Evolutionary conservation across 352 stramenopile species (phyloP).

Genomic region (Blastocystis sp.): DNA sequence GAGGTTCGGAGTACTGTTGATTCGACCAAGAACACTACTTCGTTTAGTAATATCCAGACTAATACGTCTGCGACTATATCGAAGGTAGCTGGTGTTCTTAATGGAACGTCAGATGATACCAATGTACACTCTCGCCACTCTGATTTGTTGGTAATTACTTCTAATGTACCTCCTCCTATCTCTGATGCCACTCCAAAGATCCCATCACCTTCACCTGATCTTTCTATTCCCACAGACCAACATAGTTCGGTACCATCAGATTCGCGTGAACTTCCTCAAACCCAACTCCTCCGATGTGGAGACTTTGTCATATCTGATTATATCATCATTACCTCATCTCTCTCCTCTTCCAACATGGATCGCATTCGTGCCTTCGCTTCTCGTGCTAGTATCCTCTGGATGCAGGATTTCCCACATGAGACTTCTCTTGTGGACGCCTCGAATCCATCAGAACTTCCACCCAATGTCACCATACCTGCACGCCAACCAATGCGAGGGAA

Average conservation of each 20-base stretch:
- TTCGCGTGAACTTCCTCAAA: neutral
- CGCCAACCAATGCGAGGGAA: neutral
- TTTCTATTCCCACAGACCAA: no score
- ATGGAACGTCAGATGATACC: neutral
- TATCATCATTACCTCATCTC: constrained; percentile 48
- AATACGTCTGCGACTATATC: neutral
- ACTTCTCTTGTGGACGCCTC: constrained; percentile 8
- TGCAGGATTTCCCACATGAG: constrained; percentile 52
- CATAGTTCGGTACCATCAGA: no score
- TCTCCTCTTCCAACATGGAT: neutral
- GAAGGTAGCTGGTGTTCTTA: neutral
- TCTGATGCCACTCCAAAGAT: no score
- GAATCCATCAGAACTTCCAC: neutral
- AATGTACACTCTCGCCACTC: no score
- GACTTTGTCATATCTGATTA: constrained; percentile 27
- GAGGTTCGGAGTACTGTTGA: neutral
- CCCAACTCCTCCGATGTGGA: neutral
- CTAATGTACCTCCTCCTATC: no score
- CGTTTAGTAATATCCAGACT: neutral
- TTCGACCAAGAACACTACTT: neutral
- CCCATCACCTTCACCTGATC: no score
- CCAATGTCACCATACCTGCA: neutral
- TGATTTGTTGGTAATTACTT: no score
- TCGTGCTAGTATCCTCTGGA: constrained; percentile 25
- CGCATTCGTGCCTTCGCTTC: constrained; percentile 30